These are phyloP conservation scores for Penicillium sp. DNA, from an alignment of 2,329 filamentous ascomycete genomes.

Conservation along the genomic window DNA sequence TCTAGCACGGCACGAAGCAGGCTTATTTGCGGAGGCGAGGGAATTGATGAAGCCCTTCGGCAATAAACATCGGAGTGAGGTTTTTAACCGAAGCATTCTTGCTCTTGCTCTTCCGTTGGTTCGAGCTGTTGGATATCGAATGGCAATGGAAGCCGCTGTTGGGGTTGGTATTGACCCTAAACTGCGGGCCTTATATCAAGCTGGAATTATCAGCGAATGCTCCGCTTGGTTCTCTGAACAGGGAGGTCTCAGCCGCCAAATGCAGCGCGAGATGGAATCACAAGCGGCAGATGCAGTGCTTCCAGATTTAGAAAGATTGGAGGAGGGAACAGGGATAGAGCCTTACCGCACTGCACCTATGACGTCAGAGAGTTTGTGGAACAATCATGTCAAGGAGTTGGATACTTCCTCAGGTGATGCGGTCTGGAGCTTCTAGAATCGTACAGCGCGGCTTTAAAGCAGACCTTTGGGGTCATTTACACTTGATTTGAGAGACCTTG, in stretches of 20 bases:
- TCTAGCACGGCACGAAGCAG: constrained; percentile 24
- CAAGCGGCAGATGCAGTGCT: constrained; percentile 11
- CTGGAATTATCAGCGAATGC: constrained; percentile 5
- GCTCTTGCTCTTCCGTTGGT: background rate
- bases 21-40: constrained; percentile 15
- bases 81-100: constrained; percentile 1
- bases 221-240: constrained; percentile 8
- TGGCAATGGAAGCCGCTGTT: constrained; percentile 3
- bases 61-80: constrained; percentile 1
- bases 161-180: background rate
- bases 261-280: constrained; percentile 12
- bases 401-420: constrained; percentile 2
- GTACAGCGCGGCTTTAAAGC: background rate
- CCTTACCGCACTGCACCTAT: constrained; percentile 14
- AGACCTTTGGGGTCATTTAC: background rate
- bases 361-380: constrained; percentile 8
- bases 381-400: constrained; percentile 7
- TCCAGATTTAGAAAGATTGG: constrained; percentile 6
- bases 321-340: constrained; percentile 3
- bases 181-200: constrained; percentile 1
- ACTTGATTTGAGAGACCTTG: background rate
- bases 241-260: constrained; percentile 3
- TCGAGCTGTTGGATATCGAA: constrained; percentile 1
- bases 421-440: background rate
- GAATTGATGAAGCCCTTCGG: background rate